Base-by-base conservation (phyloP, 2,329 filamentous ascomycete genomes). In the Colletotrichum tanaceti region DNA sequence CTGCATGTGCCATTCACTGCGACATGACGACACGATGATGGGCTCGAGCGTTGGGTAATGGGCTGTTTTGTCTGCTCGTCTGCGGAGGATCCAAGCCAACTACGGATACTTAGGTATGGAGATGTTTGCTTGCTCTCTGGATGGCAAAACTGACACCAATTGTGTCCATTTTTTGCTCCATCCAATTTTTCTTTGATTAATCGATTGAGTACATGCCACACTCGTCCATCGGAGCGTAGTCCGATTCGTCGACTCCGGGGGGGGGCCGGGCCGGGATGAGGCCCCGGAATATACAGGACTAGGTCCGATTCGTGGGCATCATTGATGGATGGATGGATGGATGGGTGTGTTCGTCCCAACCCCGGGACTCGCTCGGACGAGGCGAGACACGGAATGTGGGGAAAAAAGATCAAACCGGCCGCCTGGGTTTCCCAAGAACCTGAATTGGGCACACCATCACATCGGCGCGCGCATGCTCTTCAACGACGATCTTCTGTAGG, bases 1-100 rank as follows among this genome's bases (percentile, higher is more conserved):
- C 54, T 58, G 54, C 13, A 9, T 3, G 18, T 6, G 11, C 47
- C 47, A 41, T 4, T 32, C 7, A 32, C 20, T 49, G n/a, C 22
- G 14, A 46, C 47, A 68, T 65, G 54, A 65, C 65, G 64, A 58
- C 53, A 64, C 65, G 28, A 63, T 54, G 11, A 54, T 47, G 46
- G 54, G 47, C 53, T 54, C 60, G 47, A 58, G 65, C 60, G 54
- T 20, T 20, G 4, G 14, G 14, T 7, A 46, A 38, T 46, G n/a
- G 43, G 5, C 18, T 16, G 57, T 28, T 46, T 39, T n/a, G n/a
- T n/a, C n/a, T n/a, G n/a, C n/a, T n/a, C n/a, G 24, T 9, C 14
- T 2, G 28, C 14, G 28, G 38, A 49, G 20, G 35, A n/a, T 24
- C 22, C 24, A 14, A 47, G 32, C 32, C 7, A 46, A 35, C 7